Percentiles rank a stretch among this genome's conserved stretches.
phyloP scores from a whole-genome alignment of 2,329 filamentous ascomycete genomes.

The Uncinocarpus reesii region DNA sequence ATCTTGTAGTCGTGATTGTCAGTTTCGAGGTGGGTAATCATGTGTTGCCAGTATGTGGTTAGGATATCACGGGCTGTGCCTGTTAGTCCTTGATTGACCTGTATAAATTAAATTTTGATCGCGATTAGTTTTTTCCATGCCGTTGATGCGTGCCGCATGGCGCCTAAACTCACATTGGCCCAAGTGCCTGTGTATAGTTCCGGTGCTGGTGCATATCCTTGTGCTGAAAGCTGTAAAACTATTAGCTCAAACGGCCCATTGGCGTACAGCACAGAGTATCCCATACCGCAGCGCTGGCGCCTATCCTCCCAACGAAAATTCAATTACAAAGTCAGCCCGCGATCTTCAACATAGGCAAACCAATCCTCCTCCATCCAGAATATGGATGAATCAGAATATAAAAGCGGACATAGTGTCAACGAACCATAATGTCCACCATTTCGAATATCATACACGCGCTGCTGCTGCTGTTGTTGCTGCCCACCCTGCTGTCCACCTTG shows the following conservation, averaged over 20 bases:
- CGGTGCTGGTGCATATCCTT: constrained; percentile 76
- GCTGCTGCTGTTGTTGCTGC: constrained; percentile 48
- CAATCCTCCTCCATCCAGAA: neutral
- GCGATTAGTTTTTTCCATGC: constrained; percentile 18
- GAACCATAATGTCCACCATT: constrained; percentile 71
- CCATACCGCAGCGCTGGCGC: constrained; percentile 56
- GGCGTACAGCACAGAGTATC: constrained; percentile 3
- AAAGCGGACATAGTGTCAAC: constrained; percentile 18
- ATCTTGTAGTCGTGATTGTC: constrained; percentile 98
- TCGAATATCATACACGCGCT: constrained; percentile 60
- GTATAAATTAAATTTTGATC: constrained; percentile 14
- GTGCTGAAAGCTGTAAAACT: constrained; percentile 59
- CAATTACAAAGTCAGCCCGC: neutral
- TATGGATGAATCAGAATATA: neutral
- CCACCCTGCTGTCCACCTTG: constrained; percentile 22
- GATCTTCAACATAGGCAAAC: neutral
- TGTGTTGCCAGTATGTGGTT: constrained; percentile 98
- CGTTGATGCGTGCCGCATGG: neutral
- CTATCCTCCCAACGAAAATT: constrained; percentile 30
- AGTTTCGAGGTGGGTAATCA: constrained; percentile 86
- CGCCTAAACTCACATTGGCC: constrained; percentile 63
- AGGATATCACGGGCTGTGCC: constrained; percentile 93
- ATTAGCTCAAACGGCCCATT: neutral
- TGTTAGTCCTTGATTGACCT: constrained; percentile 91
- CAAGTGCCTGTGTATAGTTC: constrained; percentile 90